phyloP scores from a whole-genome alignment of 192 early-diverging fungal genomes.

The Dissophora globulifera region DNA sequence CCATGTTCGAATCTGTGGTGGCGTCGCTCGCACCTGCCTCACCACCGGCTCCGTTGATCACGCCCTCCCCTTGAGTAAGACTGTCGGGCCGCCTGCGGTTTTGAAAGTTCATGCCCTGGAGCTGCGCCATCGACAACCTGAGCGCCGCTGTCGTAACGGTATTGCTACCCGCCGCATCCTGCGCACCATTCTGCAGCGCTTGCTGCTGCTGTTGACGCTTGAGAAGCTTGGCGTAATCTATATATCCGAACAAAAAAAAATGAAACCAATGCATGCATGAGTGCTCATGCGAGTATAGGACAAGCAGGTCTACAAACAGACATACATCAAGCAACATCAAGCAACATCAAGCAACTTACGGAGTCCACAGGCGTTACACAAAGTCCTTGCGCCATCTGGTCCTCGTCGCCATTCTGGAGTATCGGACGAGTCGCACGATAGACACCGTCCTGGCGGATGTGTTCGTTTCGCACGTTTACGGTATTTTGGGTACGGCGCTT shows the following conservation, averaged over 20 bases:
- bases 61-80: background rate
- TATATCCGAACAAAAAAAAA: slow-evolving; percentile 8
- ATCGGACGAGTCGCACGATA: slow-evolving; percentile 84
- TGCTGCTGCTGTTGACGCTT: slow-evolving; percentile 25
- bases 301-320: background rate
- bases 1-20: too few species aligned
- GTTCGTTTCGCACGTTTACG: slow-evolving; percentile 61
- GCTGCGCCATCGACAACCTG: background rate
- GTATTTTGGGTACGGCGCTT: slow-evolving; percentile 27
- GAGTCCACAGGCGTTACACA: slow-evolving; percentile 96
- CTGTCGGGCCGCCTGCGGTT: slow-evolving; percentile 3
- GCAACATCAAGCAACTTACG: slow-evolving; percentile 68
- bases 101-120: slow-evolving; percentile 6
- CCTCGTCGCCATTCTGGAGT: slow-evolving; percentile 96
- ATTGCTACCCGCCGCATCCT: background rate
- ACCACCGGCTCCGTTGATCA: too few species aligned
- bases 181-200: background rate
- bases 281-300: background rate
- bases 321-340: background rate
- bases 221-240: slow-evolving; percentile 43
- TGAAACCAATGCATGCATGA: background rate
- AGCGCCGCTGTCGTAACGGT: too few species aligned
- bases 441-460: slow-evolving; percentile 74
- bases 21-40: too few species aligned
- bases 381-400: slow-evolving; percentile 87